Evolutionary conservation across 345 rosid genomes (phyloP).

Genomic region (Bruguiera sexangula): DNA sequence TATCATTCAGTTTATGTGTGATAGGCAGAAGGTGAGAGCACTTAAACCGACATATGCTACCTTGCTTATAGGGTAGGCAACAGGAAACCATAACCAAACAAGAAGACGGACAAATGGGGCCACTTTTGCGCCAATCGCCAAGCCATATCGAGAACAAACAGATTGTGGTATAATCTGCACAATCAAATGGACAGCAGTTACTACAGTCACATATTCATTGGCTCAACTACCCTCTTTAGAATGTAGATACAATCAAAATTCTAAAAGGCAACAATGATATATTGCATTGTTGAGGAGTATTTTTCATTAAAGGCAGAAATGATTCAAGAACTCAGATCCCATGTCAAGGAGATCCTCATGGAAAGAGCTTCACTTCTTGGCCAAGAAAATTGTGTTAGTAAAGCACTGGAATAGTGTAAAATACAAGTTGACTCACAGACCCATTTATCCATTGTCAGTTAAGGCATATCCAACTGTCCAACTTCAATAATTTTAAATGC

Average conservation of each 20-base stretch:
- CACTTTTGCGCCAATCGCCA: conserved; percentile 90
- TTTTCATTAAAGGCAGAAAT: neutral
- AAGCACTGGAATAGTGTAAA: neutral
- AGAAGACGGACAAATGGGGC: conserved; percentile 81
- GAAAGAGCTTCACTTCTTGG: neutral
- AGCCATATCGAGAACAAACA: conserved; percentile 85
- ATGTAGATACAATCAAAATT: neutral
- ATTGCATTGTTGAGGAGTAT: too few relatives aligned
- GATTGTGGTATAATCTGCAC: conserved; percentile 92
- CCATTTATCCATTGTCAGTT: neutral
- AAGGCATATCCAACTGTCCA: neutral
- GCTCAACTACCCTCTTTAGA: conserved; percentile 8
- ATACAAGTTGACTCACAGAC: neutral
- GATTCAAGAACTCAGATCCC: conserved; percentile 4
- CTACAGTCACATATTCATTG: neutral
- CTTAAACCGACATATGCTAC: conserved; percentile 31
- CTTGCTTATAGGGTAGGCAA: conserved; percentile 99
- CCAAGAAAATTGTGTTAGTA: neutral
- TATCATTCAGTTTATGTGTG: neutral
- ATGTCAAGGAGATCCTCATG: neutral
- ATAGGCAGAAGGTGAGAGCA: neutral
- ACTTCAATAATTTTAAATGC: neutral
- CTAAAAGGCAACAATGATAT: too few relatives aligned
- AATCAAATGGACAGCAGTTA: conserved; percentile 17
- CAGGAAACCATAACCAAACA: conserved; percentile 85